Evolutionary conservation across 768 basidiomycete genomes (phyloP).

Genomic region (Xerocomellus chrysenteron): DNA sequence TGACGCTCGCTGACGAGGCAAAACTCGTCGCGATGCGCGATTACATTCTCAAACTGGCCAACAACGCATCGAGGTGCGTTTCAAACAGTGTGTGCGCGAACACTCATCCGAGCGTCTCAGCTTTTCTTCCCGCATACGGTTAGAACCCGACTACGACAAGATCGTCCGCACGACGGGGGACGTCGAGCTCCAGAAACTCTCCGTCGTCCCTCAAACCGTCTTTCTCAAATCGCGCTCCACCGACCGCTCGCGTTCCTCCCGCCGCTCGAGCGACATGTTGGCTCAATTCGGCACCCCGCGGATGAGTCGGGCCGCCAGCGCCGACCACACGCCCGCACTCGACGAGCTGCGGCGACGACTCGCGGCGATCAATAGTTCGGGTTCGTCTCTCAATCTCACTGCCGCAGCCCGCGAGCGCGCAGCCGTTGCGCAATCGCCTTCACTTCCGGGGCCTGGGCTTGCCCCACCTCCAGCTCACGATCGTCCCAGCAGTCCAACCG

Average conservation of each 20-base stretch:
- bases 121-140: conserved; percentile 61
- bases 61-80: conserved; percentile 69
- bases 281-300: conserved; percentile 53
- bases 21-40: conserved; percentile 89
- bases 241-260: conserved; percentile 42
- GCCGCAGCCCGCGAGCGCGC: conserved; percentile 44
- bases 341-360: conserved; percentile 78
- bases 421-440: conserved; percentile 19
- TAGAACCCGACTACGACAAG: conserved; percentile 63
- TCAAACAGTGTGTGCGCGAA: neutral
- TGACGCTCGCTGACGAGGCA: conserved; percentile 75
- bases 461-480: conserved; percentile 37
- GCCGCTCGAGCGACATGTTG: conserved; percentile 41
- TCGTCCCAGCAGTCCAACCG: conserved; percentile 76
- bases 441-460: conserved; percentile 17
- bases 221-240: conserved; percentile 61
- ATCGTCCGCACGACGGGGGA: conserved; percentile 63
- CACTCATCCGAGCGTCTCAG: conserved; percentile 38
- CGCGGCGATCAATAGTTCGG: conserved; percentile 72
- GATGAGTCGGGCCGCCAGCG: conserved; percentile 46
- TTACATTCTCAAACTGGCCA: conserved; percentile 82
- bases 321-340: conserved; percentile 61
- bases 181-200: conserved; percentile 82
- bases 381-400: conserved; percentile 55
- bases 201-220: conserved; percentile 87